Conservation (phyloP, 2,329 filamentous ascomycete species). For the Sporothrix brunneoviolacea region DNA sequence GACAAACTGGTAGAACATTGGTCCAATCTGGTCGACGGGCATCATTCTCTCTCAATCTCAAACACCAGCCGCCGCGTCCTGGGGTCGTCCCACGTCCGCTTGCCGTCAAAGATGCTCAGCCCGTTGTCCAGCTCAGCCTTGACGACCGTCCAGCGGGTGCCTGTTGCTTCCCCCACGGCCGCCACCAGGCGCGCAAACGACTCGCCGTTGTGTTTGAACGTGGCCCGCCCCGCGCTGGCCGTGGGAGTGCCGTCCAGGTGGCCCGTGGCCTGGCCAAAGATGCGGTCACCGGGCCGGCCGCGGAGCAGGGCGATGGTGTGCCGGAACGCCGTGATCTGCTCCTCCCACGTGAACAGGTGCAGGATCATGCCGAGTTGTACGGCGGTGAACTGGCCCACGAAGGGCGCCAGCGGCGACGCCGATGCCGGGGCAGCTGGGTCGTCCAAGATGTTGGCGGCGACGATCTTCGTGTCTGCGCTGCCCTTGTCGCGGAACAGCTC, state of each 20-base stretch:
- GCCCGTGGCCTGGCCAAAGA: slow-evolving; percentile 26
- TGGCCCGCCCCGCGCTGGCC: slow-evolving; percentile 10
- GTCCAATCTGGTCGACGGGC: too few species aligned
- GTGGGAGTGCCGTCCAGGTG: slow-evolving; percentile 16
- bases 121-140: slow-evolving; percentile 18
- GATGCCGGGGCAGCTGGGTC: slow-evolving; percentile 23
- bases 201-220: slow-evolving; percentile 26
- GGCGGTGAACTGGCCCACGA: slow-evolving; percentile 26
- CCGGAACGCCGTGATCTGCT: slow-evolving; percentile 25
- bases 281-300: slow-evolving; percentile 24
- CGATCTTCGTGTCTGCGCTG: slow-evolving; percentile 22
- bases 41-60: slow-evolving; percentile 15
- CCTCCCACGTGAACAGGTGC: slow-evolving; percentile 33
- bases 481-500: slow-evolving; percentile 34
- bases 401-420: slow-evolving; percentile 19
- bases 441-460: slow-evolving; percentile 29
- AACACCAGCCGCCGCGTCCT: slow-evolving; percentile 19
- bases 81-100: slow-evolving; percentile 22
- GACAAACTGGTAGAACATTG: too few species aligned
- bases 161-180: slow-evolving; percentile 17
- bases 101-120: slow-evolving; percentile 20
- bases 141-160: slow-evolving; percentile 21
- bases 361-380: slow-evolving; percentile 33
- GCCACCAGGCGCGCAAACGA: slow-evolving; percentile 17
- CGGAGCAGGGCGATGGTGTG: slow-evolving; percentile 26